Evolutionary conservation across 345 rosid species (phyloP).

Genomic region (Salix koriyanagi): DNA sequence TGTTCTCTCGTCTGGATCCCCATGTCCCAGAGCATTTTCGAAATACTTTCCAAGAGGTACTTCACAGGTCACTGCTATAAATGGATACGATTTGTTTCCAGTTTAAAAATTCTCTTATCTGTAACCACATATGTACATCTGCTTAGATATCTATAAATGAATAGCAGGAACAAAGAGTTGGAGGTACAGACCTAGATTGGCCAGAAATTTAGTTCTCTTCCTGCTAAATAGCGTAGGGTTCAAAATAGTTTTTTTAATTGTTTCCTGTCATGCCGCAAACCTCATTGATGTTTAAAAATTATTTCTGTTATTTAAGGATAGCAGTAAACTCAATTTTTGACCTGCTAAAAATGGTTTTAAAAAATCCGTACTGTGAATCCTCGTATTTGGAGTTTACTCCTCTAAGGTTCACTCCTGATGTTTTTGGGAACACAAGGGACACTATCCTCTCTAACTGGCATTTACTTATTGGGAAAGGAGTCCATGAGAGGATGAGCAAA

Average conservation of each 20-base stretch:
- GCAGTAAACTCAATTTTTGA: neutral
- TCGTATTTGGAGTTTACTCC: neutral
- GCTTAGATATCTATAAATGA: neutral
- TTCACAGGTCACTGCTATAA: neutral
- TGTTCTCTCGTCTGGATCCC: constrained; percentile 56
- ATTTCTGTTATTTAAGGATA: neutral
- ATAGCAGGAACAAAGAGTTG: neutral
- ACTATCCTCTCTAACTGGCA: neutral
- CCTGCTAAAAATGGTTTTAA: neutral
- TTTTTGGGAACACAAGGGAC: neutral
- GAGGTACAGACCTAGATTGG: neutral
- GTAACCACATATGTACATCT: neutral
- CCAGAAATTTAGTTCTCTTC: neutral
- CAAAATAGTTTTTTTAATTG: neutral
- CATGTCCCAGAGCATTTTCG: constrained; percentile 39
- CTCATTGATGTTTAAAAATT: neutral
- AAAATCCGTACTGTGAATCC: neutral
- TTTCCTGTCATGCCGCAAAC: neutral
- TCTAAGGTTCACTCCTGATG: neutral
- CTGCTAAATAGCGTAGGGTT: neutral
- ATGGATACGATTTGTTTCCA: neutral
- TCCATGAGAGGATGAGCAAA: neutral
- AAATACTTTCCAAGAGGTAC: constrained; percentile 41
- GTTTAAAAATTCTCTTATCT: neutral
- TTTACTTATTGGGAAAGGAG: neutral